Percentiles rank a stretch among this genome's conserved stretches.
Conservation (phyloP, 2,329 filamentous ascomycete genomes). For the Colletotrichum scovillei region DNA sequence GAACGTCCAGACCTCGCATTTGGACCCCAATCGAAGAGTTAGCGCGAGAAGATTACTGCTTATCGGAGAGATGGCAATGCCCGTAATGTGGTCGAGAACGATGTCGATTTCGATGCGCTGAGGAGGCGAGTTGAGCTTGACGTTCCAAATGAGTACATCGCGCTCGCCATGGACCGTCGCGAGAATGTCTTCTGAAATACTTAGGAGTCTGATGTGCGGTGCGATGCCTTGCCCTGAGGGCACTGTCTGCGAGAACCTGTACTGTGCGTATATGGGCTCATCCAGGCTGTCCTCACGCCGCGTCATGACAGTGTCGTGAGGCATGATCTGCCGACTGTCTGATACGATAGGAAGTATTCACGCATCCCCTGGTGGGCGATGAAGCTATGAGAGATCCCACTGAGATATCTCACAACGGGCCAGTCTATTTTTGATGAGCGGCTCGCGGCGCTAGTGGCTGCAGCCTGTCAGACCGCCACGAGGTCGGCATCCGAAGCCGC, state of each 20-base stretch:
- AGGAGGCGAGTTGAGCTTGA: conserved; percentile 6
- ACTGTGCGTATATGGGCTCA: conserved; percentile 16
- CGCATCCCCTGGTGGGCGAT: not conserved
- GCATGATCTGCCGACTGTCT: not conserved
- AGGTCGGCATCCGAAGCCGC: not conserved
- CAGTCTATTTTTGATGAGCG: not conserved
- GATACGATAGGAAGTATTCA: not conserved
- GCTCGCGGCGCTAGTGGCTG: not conserved
- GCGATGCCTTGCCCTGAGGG: conserved; percentile 11
- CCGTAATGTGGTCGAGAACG: conserved; percentile 18
- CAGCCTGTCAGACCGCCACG: not conserved
- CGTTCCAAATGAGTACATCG: conserved; percentile 17
- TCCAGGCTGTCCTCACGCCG: not conserved
- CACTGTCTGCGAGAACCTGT: conserved; percentile 21
- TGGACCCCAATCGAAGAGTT: not conserved
- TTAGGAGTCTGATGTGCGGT: conserved; percentile 14
- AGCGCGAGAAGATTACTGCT: conserved; percentile 6
- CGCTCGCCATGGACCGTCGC: conserved; percentile 23
- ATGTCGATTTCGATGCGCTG: conserved; percentile 6
- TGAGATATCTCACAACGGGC: not conserved
- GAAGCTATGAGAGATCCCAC: not conserved
- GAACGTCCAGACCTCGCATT: conserved; percentile 7
- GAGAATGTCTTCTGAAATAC: conserved; percentile 1
- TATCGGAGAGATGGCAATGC: conserved; percentile 17
- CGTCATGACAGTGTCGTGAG: not conserved